Evolutionary conservation across 257 asterid genomes (phyloP).

Genomic region (Rubia yunnanensis): DNA sequence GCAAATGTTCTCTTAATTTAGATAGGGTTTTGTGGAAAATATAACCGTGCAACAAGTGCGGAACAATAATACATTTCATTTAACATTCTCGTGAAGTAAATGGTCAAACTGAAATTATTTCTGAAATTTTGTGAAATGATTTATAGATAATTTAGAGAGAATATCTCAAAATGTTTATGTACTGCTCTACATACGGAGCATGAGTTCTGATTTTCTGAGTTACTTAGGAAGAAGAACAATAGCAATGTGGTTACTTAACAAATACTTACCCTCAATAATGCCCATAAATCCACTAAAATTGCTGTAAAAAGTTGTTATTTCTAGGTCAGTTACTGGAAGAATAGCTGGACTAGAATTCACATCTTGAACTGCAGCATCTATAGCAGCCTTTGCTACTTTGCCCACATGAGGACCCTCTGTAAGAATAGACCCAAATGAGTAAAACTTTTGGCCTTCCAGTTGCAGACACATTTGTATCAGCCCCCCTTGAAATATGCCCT

Average conservation of each 20-base stretch:
- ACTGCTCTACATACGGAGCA: no score
- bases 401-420: constrained; percentile 26
- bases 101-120: no score
- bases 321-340: constrained; percentile 35
- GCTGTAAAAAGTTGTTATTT: constrained; percentile 23
- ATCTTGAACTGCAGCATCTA: constrained; percentile 43
- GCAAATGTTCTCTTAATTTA: no score
- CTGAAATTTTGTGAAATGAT: no score
- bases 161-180: no score
- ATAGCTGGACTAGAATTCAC: constrained; percentile 35
- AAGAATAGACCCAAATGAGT: constrained; percentile 34
- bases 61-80: no score
- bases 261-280: constrained; percentile 36
- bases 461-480: constrained; percentile 16
- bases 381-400: constrained; percentile 34
- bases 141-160: no score
- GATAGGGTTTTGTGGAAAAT: no score
- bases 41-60: no score
- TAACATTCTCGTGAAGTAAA: no score
- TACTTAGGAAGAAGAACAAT: not conserved
- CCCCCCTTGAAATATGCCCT: constrained; percentile 25
- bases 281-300: constrained; percentile 42
- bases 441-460: constrained; percentile 38
- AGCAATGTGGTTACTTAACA: not conserved
- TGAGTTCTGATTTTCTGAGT: no score